Base-by-base conservation (phyloP, 2,329 filamentous ascomycete genomes). In the Fusarium sambucinum region DNA sequence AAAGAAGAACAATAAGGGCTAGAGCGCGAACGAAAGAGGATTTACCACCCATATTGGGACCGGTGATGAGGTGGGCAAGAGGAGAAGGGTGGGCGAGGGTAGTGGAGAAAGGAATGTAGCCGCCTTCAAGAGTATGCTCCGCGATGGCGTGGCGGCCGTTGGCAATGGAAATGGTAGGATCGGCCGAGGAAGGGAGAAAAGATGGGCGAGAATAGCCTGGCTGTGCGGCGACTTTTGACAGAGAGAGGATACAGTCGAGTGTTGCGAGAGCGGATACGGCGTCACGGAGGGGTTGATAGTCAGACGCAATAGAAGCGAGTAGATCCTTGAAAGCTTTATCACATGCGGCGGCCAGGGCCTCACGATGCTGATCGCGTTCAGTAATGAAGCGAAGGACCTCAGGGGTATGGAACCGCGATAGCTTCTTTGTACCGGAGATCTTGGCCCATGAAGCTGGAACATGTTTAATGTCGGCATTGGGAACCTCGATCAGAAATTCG, bases 41-140 rank as follows among this genome's bases (percentile, higher is more conserved):
- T 77, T 99, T 99, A 58, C 96, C 96, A 74, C 96, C 96, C 96
- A 99, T 99, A 81, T 99, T 99, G 30, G 96, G 96, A 0, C 96
- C 96, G 0, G 96, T 99, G 73, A 99, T 90, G 57, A 98, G 90
- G 71, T 97, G 87, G 4, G 93, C 93, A 8, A 92, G 86, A 0
- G 89, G 87, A 1, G 83, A 77, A 2, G 88, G 85, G 5, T 89
- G 86, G n/a, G 88, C 85, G 46, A 98, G 87, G 3, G 87, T 81
- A 13, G 93, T 91, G 73, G 91, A 88, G 79, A 99, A 99, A 46
- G 96, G 95, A 59, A 99, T 97, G 79, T 98, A 99, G 52, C 89
- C 86, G 70, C 92, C 89, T 6, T 95, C 86, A 8, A 98, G 86
- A 13, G 95, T 88, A 75, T 96, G 94, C 78, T 99, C 96, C 45